Evolutionary conservation across 805 yeast genomes (phyloP).

Genomic region (Debaryomyces maramus): DNA sequence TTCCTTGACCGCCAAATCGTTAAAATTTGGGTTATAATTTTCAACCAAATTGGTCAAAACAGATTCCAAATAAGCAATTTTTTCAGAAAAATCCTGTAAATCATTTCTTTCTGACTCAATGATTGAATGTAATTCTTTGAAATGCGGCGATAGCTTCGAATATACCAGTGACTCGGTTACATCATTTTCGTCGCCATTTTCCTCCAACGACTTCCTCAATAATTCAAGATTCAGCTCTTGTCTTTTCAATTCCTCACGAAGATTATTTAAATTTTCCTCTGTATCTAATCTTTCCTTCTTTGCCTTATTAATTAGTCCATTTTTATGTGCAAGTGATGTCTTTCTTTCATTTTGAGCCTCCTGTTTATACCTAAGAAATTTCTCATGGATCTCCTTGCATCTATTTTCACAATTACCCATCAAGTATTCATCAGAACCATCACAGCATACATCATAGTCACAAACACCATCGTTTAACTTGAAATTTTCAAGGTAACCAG

Average conservation of each 20-base stretch:
- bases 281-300: neutral
- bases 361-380: slow-evolving; percentile 23
- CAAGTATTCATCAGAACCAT: slow-evolving; percentile 83
- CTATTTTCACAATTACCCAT: slow-evolving; percentile 51
- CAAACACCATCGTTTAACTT: slow-evolving; percentile 88
- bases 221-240: slow-evolving; percentile 12
- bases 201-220: neutral
- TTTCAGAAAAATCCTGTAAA: slow-evolving; percentile 12
- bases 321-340: slow-evolving; percentile 29
- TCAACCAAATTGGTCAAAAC: slow-evolving; percentile 50
- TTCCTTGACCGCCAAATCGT: slow-evolving; percentile 81
- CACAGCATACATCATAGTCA: slow-evolving; percentile 88
- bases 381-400: slow-evolving; percentile 51
- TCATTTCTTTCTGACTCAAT: slow-evolving; percentile 11
- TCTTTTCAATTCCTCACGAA: slow-evolving; percentile 8
- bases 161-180: slow-evolving; percentile 12
- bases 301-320: slow-evolving; percentile 24
- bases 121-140: slow-evolving; percentile 10
- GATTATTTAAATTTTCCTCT: neutral
- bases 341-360: slow-evolving; percentile 15
- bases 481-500: slow-evolving; percentile 61
- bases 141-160: slow-evolving; percentile 17
- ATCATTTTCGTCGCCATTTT: slow-evolving; percentile 4
- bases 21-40: slow-evolving; percentile 79
- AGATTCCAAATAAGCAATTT: slow-evolving; percentile 38